A percentile compares a stretch with the other conserved stretches of the same genome.
These are phyloP conservation scores for Akanthomyces muscarius DNA, from an alignment of 2,329 filamentous ascomycete genomes.

Conservation along the genomic window DNA sequence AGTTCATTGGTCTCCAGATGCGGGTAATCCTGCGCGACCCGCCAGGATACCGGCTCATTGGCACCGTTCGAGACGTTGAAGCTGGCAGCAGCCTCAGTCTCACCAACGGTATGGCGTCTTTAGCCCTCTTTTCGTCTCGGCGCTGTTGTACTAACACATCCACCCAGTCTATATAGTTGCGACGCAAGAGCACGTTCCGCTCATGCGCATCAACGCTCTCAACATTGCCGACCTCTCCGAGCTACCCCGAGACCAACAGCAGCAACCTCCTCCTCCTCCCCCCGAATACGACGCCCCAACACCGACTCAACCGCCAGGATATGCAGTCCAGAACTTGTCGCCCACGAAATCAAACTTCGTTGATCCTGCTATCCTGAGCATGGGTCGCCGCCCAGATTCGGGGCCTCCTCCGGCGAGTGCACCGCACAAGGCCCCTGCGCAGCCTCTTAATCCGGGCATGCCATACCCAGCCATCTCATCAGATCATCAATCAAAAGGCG, in stretches of 20 bases:
- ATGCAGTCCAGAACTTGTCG: conserved; percentile 26
- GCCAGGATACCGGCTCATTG: conserved; percentile 60
- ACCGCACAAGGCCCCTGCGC: conserved; percentile 29
- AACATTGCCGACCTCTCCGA: conserved; percentile 45
- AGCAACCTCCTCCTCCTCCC: conserved; percentile 25
- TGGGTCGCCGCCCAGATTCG: conserved; percentile 43
- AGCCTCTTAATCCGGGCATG: conserved; percentile 23
- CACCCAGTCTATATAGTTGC: conserved; percentile 37
- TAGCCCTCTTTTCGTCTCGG: too few species aligned
- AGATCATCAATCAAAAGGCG: neutral
- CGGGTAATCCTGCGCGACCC: conserved; percentile 66
- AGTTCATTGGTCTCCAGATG: conserved; percentile 75
- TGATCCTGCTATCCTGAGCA: conserved; percentile 80
- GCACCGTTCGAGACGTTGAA: conserved; percentile 65
- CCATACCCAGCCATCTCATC: neutral
- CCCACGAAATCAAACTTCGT: conserved; percentile 55
- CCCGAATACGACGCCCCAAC: conserved; percentile 27
- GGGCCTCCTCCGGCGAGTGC: conserved; percentile 24
- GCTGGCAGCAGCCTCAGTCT: conserved; percentile 66
- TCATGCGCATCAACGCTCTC: conserved; percentile 43
- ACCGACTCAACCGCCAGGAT: conserved; percentile 12
- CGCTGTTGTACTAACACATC: neutral
- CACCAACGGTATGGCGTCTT: conserved; percentile 57
- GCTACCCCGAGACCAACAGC: conserved; percentile 29
- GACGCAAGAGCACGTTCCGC: conserved; percentile 38